A percentile compares a stretch with the other conserved stretches of the same genome.
Evolutionary conservation across 2,329 filamentous ascomycete genomes (phyloP).

Genomic region (Neonectria faginata): DNA sequence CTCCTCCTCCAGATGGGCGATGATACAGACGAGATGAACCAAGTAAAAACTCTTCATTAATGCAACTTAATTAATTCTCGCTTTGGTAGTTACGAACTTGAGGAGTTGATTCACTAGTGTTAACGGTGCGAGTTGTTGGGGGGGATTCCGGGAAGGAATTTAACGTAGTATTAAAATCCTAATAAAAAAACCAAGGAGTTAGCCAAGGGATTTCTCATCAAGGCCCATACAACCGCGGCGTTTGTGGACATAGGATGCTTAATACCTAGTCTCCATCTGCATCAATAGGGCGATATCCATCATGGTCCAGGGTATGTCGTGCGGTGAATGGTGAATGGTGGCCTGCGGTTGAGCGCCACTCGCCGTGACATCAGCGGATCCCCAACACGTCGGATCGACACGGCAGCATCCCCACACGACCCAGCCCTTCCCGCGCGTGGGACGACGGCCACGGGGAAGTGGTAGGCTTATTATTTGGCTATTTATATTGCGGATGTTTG

Average conservation of each 20-base stretch:
- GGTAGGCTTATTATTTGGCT: constrained; percentile 32
- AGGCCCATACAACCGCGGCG: constrained; percentile 4
- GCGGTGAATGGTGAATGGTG: constrained; percentile 7
- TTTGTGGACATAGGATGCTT: constrained; percentile 22
- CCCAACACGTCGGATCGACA: constrained; percentile 31
- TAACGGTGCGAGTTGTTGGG: too few relatives aligned
- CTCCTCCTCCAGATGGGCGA: background rate
- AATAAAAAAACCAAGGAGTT: background rate
- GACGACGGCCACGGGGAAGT: constrained; percentile 21
- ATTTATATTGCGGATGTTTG: constrained; percentile 31
- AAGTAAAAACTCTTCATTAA: background rate
- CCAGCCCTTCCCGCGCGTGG: background rate
- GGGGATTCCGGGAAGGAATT: background rate
- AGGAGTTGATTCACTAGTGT: too few relatives aligned
- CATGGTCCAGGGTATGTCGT: constrained; percentile 4
- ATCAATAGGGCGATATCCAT: background rate
- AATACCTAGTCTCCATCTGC: background rate
- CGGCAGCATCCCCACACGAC: constrained; percentile 12
- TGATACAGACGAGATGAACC: background rate
- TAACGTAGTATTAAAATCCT: constrained; percentile 16
- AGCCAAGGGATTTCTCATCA: background rate
- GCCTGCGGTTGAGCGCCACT: constrained; percentile 32
- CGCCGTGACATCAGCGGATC: constrained; percentile 36
- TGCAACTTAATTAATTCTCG: constrained; percentile 6
- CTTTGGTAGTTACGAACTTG: background rate